phyloP scores from a whole-genome alignment of 176 grass and related monocot species.

The Aechmea fasciata region DNA sequence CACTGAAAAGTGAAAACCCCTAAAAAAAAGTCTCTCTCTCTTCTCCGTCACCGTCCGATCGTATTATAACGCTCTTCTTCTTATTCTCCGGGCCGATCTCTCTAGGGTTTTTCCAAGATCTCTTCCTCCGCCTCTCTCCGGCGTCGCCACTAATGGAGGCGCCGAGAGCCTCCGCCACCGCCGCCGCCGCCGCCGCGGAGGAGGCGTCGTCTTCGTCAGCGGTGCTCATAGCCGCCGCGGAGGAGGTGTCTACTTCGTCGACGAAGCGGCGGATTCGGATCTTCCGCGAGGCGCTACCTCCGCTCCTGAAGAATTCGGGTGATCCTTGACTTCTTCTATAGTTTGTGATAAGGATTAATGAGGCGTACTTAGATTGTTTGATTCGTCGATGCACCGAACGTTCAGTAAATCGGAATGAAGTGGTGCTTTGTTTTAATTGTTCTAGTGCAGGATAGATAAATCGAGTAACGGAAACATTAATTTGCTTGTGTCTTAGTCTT shows the following conservation, averaged over 20 bases:
- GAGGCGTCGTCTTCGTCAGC: constrained; percentile 64
- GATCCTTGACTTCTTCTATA: neutral
- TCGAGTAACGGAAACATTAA: no score
- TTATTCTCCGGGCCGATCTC: neutral
- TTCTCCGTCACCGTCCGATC: neutral
- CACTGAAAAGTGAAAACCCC: constrained; percentile 14
- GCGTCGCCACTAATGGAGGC: constrained; percentile 42
- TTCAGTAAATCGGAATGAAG: no score
- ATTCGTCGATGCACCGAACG: no score
- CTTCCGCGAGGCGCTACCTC: constrained; percentile 53
- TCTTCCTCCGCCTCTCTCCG: constrained; percentile 8
- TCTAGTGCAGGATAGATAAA: no score
- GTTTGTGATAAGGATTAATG: neutral
- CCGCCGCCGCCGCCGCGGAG: constrained; percentile 30
- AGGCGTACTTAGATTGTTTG: neutral
- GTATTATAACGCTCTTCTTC: no score
- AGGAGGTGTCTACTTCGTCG: constrained; percentile 64
- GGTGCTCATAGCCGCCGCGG: constrained; percentile 56
- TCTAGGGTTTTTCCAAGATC: neutral
- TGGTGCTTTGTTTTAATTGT: no score
- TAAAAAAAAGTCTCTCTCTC: constrained; percentile 15
- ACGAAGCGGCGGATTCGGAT: constrained; percentile 64
- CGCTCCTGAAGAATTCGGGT: constrained; percentile 34
- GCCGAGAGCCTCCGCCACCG: constrained; percentile 39
- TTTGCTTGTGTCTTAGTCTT: no score